A percentile compares a stretch with the other conserved stretches of the same genome.
phyloP scores from a whole-genome alignment of 352 stramenopile species.

The Blastocystis sp. region DNA sequence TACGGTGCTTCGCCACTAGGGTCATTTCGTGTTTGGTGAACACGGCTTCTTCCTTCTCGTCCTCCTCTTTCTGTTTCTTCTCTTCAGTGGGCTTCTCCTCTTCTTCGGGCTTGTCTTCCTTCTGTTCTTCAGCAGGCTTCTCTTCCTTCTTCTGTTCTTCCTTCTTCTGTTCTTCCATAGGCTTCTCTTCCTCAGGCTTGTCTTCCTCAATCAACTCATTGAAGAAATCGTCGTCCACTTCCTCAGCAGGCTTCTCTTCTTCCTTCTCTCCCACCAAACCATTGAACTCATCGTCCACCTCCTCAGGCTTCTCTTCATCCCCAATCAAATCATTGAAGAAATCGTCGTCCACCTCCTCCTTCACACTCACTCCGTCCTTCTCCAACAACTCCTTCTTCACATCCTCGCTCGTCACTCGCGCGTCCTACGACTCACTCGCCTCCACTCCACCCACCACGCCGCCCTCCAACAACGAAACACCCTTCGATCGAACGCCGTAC shows the following conservation, averaged over 20 bases:
- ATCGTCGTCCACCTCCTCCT: slow-evolving; percentile 2
- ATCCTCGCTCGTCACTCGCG: neutral
- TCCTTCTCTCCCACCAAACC: neutral
- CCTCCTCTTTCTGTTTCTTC: neutral
- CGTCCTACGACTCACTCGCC: slow-evolving; percentile 6
- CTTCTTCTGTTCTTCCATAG: neutral
- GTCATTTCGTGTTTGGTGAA: slow-evolving; percentile 23
- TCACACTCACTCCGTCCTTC: neutral
- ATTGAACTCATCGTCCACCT: neutral
- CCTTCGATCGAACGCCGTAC: slow-evolving; percentile 8
- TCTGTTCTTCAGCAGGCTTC: neutral
- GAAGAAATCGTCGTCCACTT: slow-evolving; percentile 25
- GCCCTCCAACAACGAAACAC: slow-evolving; percentile 17
- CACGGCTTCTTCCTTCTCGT: neutral
- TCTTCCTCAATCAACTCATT: neutral
- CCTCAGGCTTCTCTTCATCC: too few species aligned
- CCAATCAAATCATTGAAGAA: slow-evolving; percentile 30
- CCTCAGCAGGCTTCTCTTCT: neutral
- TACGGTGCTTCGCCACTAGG: slow-evolving; percentile 21
- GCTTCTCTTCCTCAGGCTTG: neutral
- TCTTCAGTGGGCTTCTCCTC: too few species aligned
- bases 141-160: neutral
- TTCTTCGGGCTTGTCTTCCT: neutral
- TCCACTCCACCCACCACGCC: neutral
- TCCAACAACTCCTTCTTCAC: slow-evolving; percentile 10